Percentiles rank a stretch among this genome's conserved stretches.
Evolutionary conservation across 2,329 filamentous ascomycete species (phyloP).

Genomic region (Ophiostoma montium): DNA sequence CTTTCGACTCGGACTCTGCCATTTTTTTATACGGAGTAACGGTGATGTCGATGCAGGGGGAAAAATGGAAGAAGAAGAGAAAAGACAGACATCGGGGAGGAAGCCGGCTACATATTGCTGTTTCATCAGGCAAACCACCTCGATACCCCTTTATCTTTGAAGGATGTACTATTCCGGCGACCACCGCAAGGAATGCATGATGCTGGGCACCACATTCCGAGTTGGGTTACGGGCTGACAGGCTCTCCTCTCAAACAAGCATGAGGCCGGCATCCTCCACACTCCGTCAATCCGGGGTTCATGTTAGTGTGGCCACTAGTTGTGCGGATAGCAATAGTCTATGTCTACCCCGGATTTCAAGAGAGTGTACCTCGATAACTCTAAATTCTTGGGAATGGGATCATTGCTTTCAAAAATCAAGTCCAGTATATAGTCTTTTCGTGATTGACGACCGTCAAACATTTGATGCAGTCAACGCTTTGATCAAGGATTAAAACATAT

Average conservation of each 20-base stretch:
- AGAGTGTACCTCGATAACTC: too few relatives aligned
- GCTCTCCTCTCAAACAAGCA: not conserved
- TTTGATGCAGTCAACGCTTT: too few relatives aligned
- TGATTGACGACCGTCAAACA: too few relatives aligned
- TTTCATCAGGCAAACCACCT: not conserved
- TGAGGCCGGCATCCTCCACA: not conserved
- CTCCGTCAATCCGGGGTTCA: not conserved
- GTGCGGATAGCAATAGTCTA: not conserved
- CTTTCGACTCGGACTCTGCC: not conserved
- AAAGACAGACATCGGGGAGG: not conserved
- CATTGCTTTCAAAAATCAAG: too few relatives aligned
- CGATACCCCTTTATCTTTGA: not conserved
- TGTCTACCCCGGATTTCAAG: not conserved
- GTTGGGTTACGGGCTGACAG: not conserved
- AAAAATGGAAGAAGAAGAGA: not conserved
- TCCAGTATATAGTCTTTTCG: too few relatives aligned
- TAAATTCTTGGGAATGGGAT: too few relatives aligned
- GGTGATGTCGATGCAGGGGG: not conserved
- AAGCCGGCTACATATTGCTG: not conserved
- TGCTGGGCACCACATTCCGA: not conserved
- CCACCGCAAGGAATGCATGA: not conserved
- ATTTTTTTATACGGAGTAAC: not conserved
- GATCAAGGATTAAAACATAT: too few relatives aligned
- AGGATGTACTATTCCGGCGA: too few relatives aligned
- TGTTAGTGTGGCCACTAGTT: not conserved